Percentiles rank a stretch among this genome's conserved stretches.
These are phyloP conservation scores for Vitis labrusca DNA, from an alignment of 164 flowering plant genomes.

Conservation along the genomic window DNA sequence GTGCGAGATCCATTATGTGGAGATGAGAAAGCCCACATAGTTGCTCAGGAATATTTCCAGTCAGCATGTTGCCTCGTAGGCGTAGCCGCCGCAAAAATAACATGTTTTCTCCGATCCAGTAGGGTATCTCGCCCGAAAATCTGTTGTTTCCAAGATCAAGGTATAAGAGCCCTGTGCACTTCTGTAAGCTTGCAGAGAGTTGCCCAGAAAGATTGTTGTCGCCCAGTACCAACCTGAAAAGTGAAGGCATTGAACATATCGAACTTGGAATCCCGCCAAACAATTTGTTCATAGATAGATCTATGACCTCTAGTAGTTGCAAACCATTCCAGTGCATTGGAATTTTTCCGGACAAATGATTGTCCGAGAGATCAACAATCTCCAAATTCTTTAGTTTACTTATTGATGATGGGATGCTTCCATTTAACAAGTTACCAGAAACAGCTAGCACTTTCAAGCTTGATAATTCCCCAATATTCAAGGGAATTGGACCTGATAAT, in stretches of 20 bases:
- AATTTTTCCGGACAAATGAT: conserved; percentile 21
- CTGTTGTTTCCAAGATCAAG: conserved; percentile 29
- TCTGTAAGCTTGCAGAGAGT: conserved; percentile 22
- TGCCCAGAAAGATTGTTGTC: conserved; percentile 25
- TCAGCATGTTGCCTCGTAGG: conserved; percentile 14
- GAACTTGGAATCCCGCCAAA: conserved; percentile 35
- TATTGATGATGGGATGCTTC: conserved; percentile 27
- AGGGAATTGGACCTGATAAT: conserved; percentile 22
- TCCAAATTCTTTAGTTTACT: background rate
- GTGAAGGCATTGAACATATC: conserved; percentile 6
- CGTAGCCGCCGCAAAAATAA: background rate
- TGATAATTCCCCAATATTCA: conserved; percentile 6
- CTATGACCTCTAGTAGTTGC: background rate
- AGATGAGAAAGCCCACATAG: conserved; percentile 19
- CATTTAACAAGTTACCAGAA: conserved; percentile 21
- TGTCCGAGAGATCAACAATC: conserved; percentile 17
- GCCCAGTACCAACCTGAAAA: conserved; percentile 10
- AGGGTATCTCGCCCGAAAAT: conserved; percentile 23
- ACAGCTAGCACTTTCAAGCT: conserved; percentile 3
- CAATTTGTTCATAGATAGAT: conserved; percentile 26
- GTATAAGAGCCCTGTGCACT: conserved; percentile 6
- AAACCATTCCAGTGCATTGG: conserved; percentile 21
- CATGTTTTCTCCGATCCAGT: conserved; percentile 15
- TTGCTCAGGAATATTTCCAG: conserved; percentile 20
- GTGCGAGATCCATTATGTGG: conserved; percentile 20